Evolutionary conservation across 2,329 filamentous ascomycete genomes (phyloP).

Genomic region (Fusarium aywerte): DNA sequence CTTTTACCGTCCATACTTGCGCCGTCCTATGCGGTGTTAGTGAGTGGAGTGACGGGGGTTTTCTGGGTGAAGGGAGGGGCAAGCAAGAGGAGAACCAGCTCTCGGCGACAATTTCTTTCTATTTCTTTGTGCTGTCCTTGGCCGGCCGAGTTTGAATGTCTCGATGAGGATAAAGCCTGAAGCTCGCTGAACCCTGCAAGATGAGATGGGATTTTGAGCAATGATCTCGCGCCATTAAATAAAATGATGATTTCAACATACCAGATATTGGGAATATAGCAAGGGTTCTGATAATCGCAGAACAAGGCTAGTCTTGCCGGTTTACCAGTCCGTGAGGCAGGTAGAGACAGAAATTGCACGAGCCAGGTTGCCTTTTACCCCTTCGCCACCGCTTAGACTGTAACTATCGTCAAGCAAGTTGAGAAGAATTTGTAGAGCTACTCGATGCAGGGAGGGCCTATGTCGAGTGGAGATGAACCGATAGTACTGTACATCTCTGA

Average conservation of each 20-base stretch:
- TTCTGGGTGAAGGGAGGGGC: conserved; percentile 14
- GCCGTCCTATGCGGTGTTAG: conserved; percentile 6
- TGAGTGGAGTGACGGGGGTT: conserved; percentile 18
- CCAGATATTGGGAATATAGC: background rate
- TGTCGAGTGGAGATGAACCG: conserved; percentile 8
- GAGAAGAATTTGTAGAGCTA: background rate
- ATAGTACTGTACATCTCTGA: background rate
- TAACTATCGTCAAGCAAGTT: background rate
- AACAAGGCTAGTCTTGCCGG: conserved; percentile 5
- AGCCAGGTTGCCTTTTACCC: too few relatives aligned
- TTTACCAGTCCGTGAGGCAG: too few relatives aligned
- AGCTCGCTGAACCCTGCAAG: background rate
- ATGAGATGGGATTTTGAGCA: conserved; percentile 8
- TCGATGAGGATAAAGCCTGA: background rate
- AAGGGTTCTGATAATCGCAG: conserved; percentile 6
- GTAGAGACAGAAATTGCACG: too few relatives aligned
- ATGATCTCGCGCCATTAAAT: conserved; percentile 13
- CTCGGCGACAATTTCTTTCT: conserved; percentile 6
- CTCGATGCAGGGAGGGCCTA: background rate
- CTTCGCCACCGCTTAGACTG: conserved; percentile 12
- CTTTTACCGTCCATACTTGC: conserved; percentile 6
- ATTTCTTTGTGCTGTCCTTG: background rate
- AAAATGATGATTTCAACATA: conserved; percentile 10
- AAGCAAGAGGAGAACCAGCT: conserved; percentile 8
- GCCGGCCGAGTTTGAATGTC: background rate